phyloP scores from a whole-genome alignment of 2,329 filamentous ascomycete genomes.

The Hymenoscyphus repandus region DNA sequence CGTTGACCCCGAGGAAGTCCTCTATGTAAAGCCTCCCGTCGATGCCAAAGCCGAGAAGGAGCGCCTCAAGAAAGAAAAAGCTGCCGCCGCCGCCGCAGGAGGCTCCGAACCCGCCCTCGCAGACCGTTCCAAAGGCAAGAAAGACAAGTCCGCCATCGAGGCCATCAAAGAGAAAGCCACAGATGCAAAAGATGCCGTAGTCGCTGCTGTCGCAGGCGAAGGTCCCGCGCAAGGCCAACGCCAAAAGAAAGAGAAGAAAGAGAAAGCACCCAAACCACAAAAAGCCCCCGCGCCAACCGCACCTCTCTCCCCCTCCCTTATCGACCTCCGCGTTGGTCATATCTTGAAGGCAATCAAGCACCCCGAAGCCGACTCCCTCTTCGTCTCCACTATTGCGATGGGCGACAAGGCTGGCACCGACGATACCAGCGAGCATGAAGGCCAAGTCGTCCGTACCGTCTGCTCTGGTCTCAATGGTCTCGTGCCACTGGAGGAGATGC shows the following conservation, averaged over 20 bases:
- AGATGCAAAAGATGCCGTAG: conserved; percentile 33
- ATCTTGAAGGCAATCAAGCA: conserved; percentile 95
- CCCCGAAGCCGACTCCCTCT: conserved; percentile 94
- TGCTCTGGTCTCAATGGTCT: conserved; percentile 96
- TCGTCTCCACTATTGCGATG: conserved; percentile 90
- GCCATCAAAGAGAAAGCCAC: conserved; percentile 35
- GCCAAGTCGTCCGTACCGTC: conserved; percentile 87
- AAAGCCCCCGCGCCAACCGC: conserved; percentile 64
- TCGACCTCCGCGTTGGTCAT: conserved; percentile 94
- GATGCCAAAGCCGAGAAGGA: conserved; percentile 96
- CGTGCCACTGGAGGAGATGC: conserved; percentile 91
- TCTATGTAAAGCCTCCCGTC: conserved; percentile 82
- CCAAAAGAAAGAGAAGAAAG: conserved; percentile 75
- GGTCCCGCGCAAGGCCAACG: conserved; percentile 33
- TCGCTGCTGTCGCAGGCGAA: conserved; percentile 33
- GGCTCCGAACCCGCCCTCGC: conserved; percentile 46
- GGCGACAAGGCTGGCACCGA: conserved; percentile 81
- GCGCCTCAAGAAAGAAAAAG: conserved; percentile 93
- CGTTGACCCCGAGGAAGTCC: conserved; percentile 73
- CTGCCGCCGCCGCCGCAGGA: conserved; percentile 53
- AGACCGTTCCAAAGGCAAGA: conserved; percentile 55
- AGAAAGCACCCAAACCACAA: conserved; percentile 73
- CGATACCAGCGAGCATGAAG: conserved; percentile 87
- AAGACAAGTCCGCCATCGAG: conserved; percentile 18
- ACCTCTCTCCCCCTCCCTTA: conserved; percentile 75